Percentiles rank a stretch among this genome's conserved stretches.
phyloP scores from a whole-genome alignment of 2,329 filamentous ascomycete species.

The Ceratocystis eucalypticola region DNA sequence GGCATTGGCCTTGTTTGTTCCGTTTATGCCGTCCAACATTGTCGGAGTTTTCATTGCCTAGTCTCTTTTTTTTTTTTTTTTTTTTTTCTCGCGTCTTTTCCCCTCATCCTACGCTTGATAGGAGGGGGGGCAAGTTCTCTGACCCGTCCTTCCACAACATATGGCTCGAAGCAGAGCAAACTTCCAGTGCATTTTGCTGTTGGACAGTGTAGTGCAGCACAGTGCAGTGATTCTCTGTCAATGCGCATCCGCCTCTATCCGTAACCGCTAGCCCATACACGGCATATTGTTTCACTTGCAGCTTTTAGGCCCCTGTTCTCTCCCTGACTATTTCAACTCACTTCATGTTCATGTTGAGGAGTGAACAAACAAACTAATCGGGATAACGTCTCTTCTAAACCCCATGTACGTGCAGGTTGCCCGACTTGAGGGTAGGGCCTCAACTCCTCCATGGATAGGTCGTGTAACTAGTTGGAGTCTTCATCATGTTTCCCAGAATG shows the following conservation, averaged over 20 bases:
- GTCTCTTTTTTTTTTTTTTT: background rate
- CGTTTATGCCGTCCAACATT: background rate
- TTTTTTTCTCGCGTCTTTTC: background rate
- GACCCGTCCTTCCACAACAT: background rate
- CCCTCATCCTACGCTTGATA: background rate
- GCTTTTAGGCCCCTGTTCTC: background rate
- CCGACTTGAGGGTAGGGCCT: background rate
- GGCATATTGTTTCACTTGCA: background rate
- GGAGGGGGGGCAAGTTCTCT: background rate
- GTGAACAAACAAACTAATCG: background rate
- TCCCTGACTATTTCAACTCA: background rate
- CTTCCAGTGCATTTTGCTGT: background rate
- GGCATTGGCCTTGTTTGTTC: background rate
- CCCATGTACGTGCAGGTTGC: background rate
- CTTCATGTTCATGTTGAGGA: background rate
- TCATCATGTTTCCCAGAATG: background rate
- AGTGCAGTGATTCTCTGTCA: background rate
- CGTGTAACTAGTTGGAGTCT: background rate
- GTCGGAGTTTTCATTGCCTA: background rate
- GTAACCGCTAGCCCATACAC: background rate
- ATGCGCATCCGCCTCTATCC: background rate
- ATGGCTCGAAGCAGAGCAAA: background rate
- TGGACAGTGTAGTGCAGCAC: background rate
- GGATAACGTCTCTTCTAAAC: background rate
- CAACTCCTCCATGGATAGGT: constrained; percentile 2